Percentiles rank a stretch among this genome's conserved stretches.
phyloP scores from a whole-genome alignment of 179 eudicot species.

The Pouteria campechiana region DNA sequence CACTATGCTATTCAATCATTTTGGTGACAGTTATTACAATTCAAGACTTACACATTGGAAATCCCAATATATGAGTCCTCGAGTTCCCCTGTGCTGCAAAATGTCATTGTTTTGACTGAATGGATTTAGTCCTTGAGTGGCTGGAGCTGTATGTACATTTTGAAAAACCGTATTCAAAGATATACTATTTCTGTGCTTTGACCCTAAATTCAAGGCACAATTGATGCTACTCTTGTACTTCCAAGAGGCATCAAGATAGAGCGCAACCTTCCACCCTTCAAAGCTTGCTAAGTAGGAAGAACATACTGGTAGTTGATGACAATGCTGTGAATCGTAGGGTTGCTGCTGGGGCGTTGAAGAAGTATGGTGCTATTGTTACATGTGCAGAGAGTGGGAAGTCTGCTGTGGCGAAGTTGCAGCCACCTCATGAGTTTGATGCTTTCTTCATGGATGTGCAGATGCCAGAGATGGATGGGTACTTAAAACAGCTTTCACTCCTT shows the following conservation, averaged over 20 bases:
- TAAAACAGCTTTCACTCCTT: too few relatives aligned
- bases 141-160: too few relatives aligned
- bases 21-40: too few relatives aligned
- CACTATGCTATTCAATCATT: too few relatives aligned
- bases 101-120: too few relatives aligned
- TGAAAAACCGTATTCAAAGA: too few relatives aligned
- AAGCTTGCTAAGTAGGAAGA: constrained; percentile 38
- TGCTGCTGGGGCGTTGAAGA: constrained; percentile 80
- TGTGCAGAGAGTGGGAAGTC: constrained; percentile 72
- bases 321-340: constrained; percentile 67
- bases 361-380: constrained; percentile 68
- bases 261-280: constrained; percentile 34
- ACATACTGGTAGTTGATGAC: constrained; percentile 86
- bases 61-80: too few relatives aligned
- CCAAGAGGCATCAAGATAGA: constrained; percentile 27
- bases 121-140: too few relatives aligned
- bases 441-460: constrained; percentile 99
- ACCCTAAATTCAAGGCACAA: too few relatives aligned
- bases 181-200: too few relatives aligned
- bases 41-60: too few relatives aligned
- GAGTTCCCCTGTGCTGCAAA: too few relatives aligned
- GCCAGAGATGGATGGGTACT: constrained; percentile 98
- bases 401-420: constrained; percentile 49
- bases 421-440: constrained; percentile 77
- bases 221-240: constrained; percentile 44